Evolutionary conservation across 2,329 filamentous ascomycete genomes (phyloP).

Genomic region (Leptosphaerulina australis): DNA sequence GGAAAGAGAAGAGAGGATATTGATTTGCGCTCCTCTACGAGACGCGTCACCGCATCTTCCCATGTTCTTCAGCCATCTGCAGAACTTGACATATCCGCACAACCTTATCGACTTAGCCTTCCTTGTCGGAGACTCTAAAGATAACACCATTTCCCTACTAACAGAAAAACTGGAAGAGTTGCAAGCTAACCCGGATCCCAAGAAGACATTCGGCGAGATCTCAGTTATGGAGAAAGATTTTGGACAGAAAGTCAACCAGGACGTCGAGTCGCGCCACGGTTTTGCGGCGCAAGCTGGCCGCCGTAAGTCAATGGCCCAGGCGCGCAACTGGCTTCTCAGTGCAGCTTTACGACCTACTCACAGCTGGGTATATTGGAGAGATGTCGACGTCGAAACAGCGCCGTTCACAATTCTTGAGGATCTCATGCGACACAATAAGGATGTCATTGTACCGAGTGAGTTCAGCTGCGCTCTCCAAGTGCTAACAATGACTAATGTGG

Average conservation of each 20-base stretch:
- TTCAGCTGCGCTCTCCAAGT: constrained; percentile 29
- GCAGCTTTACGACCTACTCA: constrained; percentile 92
- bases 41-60: constrained; percentile 89
- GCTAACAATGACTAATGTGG: constrained; percentile 25
- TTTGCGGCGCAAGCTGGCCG: constrained; percentile 94
- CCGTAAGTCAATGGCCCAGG: constrained; percentile 97
- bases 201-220: constrained; percentile 90
- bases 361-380: constrained; percentile 99
- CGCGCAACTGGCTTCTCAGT: constrained; percentile 94
- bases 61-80: constrained; percentile 98
- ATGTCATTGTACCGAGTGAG: constrained; percentile 97
- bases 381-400: constrained; percentile 97
- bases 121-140: constrained; percentile 95
- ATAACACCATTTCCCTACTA: constrained; percentile 80
- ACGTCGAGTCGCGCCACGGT: constrained; percentile 95
- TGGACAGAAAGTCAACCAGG: constrained; percentile 95
- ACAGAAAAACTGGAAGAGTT: constrained; percentile 76
- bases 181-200: constrained; percentile 78
- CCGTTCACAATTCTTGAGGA: constrained; percentile 97
- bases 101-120: constrained; percentile 96
- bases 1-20: constrained; percentile 93
- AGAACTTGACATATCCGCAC: constrained; percentile 96
- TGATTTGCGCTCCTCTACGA: constrained; percentile 90
- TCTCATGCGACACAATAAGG: constrained; percentile 98
- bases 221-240: constrained; percentile 99